Evolutionary conservation across 768 basidiomycete species (phyloP).

Genomic region (Boletus tomentosulus): DNA sequence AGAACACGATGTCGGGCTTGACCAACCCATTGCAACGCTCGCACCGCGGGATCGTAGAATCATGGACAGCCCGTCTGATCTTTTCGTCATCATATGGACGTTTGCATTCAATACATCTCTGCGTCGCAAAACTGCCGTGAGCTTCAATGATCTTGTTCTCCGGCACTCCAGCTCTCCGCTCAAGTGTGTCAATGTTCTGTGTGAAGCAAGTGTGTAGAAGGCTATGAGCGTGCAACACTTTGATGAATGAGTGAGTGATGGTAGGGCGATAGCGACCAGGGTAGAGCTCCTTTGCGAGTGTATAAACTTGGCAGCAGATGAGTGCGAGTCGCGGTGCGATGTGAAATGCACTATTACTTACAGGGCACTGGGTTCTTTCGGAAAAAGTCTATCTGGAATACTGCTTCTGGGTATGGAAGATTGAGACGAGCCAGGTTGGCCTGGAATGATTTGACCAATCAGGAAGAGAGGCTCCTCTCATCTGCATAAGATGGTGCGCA

Average conservation of each 20-base stretch:
- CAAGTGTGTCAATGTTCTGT: slow-evolving; percentile 92
- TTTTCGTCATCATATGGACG: slow-evolving; percentile 54
- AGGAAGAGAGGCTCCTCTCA: background rate
- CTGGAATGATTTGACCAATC: slow-evolving; percentile 33
- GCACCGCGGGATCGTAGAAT: slow-evolving; percentile 62
- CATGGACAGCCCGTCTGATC: slow-evolving; percentile 61
- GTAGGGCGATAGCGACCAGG: slow-evolving; percentile 90
- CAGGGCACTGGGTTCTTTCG: slow-evolving; percentile 74
- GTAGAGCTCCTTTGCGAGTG: slow-evolving; percentile 88
- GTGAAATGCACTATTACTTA: slow-evolving; percentile 31
- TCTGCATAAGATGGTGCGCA: slow-evolving; percentile 10
- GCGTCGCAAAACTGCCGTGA: slow-evolving; percentile 90
- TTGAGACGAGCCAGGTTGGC: slow-evolving; percentile 73
- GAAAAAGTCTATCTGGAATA: slow-evolving; percentile 91
- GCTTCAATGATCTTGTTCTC: slow-evolving; percentile 81
- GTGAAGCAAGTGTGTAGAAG: slow-evolving; percentile 79
- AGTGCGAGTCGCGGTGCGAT: background rate
- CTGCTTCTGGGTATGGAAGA: slow-evolving; percentile 91
- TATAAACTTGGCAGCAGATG: slow-evolving; percentile 58
- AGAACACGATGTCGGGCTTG: slow-evolving; percentile 95
- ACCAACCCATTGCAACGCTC: slow-evolving; percentile 65
- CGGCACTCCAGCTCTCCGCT: slow-evolving; percentile 77
- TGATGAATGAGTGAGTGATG: slow-evolving; percentile 84
- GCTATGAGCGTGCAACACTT: slow-evolving; percentile 64
- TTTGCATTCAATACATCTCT: slow-evolving; percentile 77